Evolutionary conservation across 345 rosid species (phyloP), one percentile per base, ranked within the genome.

Genomic region (Pistacia atlantica): DNA sequence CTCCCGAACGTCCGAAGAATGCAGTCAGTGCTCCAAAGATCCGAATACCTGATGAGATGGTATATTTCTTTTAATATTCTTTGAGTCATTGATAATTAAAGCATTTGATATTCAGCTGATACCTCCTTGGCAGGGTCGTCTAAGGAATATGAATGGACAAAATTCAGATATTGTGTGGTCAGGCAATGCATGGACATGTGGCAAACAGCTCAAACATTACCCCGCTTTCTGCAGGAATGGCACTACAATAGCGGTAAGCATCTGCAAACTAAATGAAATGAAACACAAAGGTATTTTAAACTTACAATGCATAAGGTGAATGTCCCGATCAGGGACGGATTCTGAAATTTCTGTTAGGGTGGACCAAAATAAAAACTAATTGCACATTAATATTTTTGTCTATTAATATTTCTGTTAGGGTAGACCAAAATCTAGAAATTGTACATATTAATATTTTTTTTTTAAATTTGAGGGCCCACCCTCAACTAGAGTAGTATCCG

Each of bases 121-220:
- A 42, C 57, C 22, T 45, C 18, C 38, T 58, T 86, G 35, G 52
- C 87, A 96, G 98, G 88, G 82, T 67, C 87, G 76, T 67, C 84
- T 64, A 2, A 85, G 88, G 79, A 87, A 81, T 75, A 74, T 82
- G 79, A 87, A 76, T 72, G 91, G 87, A 71, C 86, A 79, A 49
- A 88, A 74, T 86, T 89, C 92, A 62, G 96, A 89, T 68, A 91
- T 96, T 82, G 86, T 88, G 70, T 93, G 99, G 99, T 91, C 91
- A 56, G 99, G 99, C 63, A 63, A 70, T 75, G 84, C 92, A 61
- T 93, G 98, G 99, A 87, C 84, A 65, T 93, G 97, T 85, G 97
- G 92, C 37, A 96, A 96, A 86, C 96, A 90, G 82, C 95, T 96
- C 80, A 93, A 87, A 85, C 99, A 96, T 83, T 93, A 87, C 86